Percentiles rank a stretch among this genome's conserved stretches.
phyloP scores from a whole-genome alignment of 176 grass and related monocot genomes.

The Hyparrhenia diplandra region DNA sequence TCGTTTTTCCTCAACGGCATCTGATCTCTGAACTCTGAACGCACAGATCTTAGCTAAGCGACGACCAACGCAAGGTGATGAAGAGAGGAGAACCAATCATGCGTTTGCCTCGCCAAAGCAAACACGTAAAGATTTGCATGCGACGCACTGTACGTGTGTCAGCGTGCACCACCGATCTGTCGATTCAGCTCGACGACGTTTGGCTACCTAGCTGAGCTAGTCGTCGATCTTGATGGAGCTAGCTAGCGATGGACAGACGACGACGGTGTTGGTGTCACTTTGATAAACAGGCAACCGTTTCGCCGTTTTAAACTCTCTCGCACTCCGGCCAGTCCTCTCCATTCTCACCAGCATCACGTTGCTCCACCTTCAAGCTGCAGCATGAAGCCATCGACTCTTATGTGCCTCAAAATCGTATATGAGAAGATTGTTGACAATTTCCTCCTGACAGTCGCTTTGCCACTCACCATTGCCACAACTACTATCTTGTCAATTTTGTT shows the following conservation, averaged over 20 bases:
- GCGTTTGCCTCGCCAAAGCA: not conserved
- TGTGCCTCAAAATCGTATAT: not conserved
- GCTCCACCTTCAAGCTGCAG: not conserved
- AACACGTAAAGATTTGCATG: constrained; percentile 2
- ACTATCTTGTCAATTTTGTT: not conserved
- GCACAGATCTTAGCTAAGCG: too few relatives aligned
- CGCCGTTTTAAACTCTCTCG: not conserved
- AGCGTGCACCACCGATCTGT: too few relatives aligned
- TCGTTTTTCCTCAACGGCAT: too few relatives aligned
- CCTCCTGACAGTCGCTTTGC: not conserved
- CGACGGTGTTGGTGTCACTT: not conserved
- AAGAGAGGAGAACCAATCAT: not conserved
- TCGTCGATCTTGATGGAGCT: too few relatives aligned
- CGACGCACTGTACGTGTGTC: too few relatives aligned
- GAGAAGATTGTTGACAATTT: not conserved
- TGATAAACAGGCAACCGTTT: not conserved
- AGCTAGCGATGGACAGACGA: too few relatives aligned
- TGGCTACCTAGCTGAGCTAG: too few relatives aligned
- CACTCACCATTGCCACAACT: not conserved
- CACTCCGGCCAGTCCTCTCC: too few relatives aligned
- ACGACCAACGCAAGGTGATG: too few relatives aligned
- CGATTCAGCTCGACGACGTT: too few relatives aligned
- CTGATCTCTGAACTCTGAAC: too few relatives aligned
- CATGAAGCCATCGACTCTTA: not conserved
- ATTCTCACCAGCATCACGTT: too few relatives aligned